Evolutionary conservation across 1,284 basidiomycete genomes (phyloP).

Genomic region (Ustilago tritici): DNA sequence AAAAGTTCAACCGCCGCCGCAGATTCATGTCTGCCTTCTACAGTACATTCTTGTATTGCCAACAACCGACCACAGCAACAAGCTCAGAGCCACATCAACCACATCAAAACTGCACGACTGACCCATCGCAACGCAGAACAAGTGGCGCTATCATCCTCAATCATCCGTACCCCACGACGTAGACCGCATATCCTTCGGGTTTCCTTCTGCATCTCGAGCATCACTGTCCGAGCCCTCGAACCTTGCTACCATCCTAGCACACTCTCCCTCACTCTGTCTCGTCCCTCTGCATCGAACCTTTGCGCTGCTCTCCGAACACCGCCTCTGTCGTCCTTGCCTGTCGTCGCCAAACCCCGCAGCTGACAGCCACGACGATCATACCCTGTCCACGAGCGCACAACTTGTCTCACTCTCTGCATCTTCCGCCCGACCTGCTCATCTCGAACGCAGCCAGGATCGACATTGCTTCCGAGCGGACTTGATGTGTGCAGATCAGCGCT

Average conservation of each 20-base stretch:
- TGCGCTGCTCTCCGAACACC: neutral
- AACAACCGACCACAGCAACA: neutral
- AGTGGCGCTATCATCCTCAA: conserved; percentile 4
- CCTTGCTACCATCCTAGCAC: conserved; percentile 9
- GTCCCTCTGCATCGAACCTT: neutral
- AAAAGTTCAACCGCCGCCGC: conserved; percentile 10
- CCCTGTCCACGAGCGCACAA: neutral
- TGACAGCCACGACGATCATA: conserved; percentile 9
- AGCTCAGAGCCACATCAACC: neutral
- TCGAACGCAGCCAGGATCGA: conserved; percentile 31
- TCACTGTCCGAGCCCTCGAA: conserved; percentile 30
- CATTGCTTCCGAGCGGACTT: conserved; percentile 53
- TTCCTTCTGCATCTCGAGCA: conserved; percentile 28
- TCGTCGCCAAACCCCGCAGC: conserved; percentile 21
- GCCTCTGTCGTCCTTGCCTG: neutral
- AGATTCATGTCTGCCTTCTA: conserved; percentile 6
- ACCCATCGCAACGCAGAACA: neutral
- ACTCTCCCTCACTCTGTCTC: neutral
- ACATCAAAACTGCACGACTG: neutral
- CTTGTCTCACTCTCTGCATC: conserved; percentile 9
- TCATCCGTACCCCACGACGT: conserved; percentile 18
- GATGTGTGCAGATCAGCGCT: conserved; percentile 21
- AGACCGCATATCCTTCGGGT: conserved; percentile 23
- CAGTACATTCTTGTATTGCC: conserved; percentile 12
- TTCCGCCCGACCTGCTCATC: conserved; percentile 16